A percentile compares a stretch with the other conserved stretches of the same genome.
These are phyloP conservation scores for Aureobasidium sp. DNA, from an alignment of 2,329 filamentous ascomycete genomes.

Conservation along the genomic window DNA sequence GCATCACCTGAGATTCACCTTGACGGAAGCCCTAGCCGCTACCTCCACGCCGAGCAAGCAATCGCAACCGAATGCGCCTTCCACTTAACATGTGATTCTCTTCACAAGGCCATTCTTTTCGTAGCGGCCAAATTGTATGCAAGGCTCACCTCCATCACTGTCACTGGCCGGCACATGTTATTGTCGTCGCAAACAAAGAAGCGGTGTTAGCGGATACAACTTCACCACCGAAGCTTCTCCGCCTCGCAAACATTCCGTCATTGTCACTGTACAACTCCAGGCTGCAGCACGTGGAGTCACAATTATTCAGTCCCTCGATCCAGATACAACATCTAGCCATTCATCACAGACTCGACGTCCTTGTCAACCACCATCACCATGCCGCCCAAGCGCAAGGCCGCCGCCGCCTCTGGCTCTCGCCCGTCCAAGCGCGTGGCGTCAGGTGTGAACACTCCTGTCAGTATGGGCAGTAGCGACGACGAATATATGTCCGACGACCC, in stretches of 20 bases:
- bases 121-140: background rate
- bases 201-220: conserved; percentile 5
- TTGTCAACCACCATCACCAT: conserved; percentile 15
- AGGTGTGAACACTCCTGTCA: conserved; percentile 33
- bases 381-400: conserved; percentile 31
- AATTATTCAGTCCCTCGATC: background rate
- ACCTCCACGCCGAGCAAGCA: background rate
- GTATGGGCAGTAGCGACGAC: conserved; percentile 44
- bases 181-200: background rate
- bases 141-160: too few species aligned
- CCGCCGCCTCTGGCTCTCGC: conserved; percentile 24
- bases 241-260: background rate
- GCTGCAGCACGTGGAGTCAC: background rate
- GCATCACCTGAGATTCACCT: conserved; percentile 6
- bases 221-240: background rate
- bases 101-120: background rate
- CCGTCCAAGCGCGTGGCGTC: conserved; percentile 30
- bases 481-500: conserved; percentile 35
- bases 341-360: background rate
- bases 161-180: background rate
- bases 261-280: background rate
- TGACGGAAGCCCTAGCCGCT: background rate
- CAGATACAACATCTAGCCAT: background rate
- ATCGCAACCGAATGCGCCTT: background rate
- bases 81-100: background rate